Conservation (phyloP, 441 rosid genomes). For the Lepidium campestre region DNA sequence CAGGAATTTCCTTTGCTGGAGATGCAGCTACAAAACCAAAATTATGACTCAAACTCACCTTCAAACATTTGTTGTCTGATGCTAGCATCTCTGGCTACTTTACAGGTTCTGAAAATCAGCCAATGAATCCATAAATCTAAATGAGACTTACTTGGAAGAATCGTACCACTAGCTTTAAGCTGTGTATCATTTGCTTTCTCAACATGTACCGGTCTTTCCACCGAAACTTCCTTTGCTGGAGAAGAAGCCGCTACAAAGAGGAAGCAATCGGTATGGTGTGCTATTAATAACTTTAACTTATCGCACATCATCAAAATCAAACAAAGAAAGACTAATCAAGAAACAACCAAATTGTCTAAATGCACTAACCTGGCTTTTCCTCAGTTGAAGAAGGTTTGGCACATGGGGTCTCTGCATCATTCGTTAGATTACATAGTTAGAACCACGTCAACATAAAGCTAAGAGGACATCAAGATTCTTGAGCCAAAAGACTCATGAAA, state of each 20-base stretch:
- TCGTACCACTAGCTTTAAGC: constrained; percentile 53
- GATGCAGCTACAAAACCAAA: constrained; percentile 26
- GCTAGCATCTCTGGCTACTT: not conserved
- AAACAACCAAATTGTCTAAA: not conserved
- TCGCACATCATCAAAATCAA: not conserved
- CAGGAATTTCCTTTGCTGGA: constrained; percentile 16
- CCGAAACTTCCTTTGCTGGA: constrained; percentile 18
- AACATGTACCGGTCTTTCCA: constrained; percentile 33
- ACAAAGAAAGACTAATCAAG: not conserved
- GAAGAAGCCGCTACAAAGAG: constrained; percentile 17
- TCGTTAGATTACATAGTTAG: not conserved
- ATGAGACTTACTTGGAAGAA: not conserved
- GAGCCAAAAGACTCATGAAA: not conserved
- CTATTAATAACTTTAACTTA: not conserved
- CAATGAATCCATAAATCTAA: not conserved
- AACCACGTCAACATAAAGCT: not conserved
- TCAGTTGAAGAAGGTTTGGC: constrained; percentile 35
- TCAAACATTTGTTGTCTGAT: not conserved
- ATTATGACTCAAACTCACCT: not conserved
- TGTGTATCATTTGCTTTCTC: constrained; percentile 38
- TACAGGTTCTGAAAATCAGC: not conserved
- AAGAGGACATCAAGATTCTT: not conserved
- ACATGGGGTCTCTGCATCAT: constrained; percentile 57
- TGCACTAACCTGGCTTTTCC: constrained; percentile 42
- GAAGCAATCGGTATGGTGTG: not conserved